Evolutionary conservation across 352 stramenopile genomes (phyloP), one percentile per base, ranked within the genome.

Genomic region (Globisporangium recalcitrans): DNA sequence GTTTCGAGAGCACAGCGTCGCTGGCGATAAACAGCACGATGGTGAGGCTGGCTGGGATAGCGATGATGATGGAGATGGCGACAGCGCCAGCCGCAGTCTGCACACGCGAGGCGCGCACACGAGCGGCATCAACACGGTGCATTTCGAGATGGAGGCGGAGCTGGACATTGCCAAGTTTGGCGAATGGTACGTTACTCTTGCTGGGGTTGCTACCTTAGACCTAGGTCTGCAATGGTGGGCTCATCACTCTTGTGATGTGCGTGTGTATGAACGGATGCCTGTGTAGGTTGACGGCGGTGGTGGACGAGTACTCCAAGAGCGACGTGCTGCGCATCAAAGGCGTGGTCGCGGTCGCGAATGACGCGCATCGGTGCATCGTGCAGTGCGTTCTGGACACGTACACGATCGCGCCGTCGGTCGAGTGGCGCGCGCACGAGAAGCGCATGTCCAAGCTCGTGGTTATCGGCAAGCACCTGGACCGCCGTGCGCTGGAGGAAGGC

Each of bases 371-470:
- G 8, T 91, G 82, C 48, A 70, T 91, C 29, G 69, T 91, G 0
- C 82, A 91, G 53, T 78, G 82, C 42, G 80, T 90, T 14, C 56
- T 90, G 24, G 82, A 91, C 60, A 91, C 80, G 48, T 91, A 88
- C 58, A 91, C 80, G 46, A 86, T 90, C 48, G 78, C 82, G 2
- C 82, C 78, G 42, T 74, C 78, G 19, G 46, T 64, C 8, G 48
- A 61, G 0, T 87, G 77, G 73, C 51, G 68, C n/a, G 19, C 38
- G 11, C 38, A 51, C 14, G 76, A 87, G 54, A 54, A 66, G 52
- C 74, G 72, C 6, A 42, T 68, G n/a, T 85, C 70, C 9, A 75
- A 75, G 24, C 71, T 91, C 42, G 82, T 91, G 13, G 51, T 91
- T 21, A 91, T 91, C 36, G 80, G 80, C 9, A 73, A 87, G 52